These are phyloP conservation scores for Cornus florida DNA, from an alignment of 148 eudicot species.

Conservation along the genomic window DNA sequence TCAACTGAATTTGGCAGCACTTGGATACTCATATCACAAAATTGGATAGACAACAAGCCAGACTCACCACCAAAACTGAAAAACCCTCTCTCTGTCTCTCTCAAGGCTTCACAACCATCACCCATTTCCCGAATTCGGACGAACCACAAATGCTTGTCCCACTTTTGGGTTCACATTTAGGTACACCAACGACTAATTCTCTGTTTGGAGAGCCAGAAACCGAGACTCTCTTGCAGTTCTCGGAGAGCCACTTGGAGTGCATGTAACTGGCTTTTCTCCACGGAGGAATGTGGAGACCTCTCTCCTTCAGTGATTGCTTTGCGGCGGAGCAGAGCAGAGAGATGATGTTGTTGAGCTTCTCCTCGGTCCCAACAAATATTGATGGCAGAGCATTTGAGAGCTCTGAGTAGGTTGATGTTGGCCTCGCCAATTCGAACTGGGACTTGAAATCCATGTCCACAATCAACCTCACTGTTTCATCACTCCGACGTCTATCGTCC, in stretches of 20 bases:
- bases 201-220: not conserved
- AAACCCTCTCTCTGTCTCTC: not conserved
- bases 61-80: not conserved
- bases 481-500: not conserved
- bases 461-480: conserved; percentile 29
- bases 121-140: not conserved
- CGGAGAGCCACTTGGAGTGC: conserved; percentile 61
- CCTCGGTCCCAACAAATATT: conserved; percentile 53
- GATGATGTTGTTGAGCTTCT: conserved; percentile 37
- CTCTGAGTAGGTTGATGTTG: conserved; percentile 45
- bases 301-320: conserved; percentile 48
- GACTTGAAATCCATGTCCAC: conserved; percentile 69
- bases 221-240: conserved; percentile 13
- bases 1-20: not conserved
- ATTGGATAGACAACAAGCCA: not conserved
- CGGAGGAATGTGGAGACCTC: conserved; percentile 64
- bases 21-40: not conserved
- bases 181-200: not conserved
- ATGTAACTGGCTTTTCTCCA: conserved; percentile 63
- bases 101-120: not conserved
- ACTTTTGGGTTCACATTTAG: not conserved
- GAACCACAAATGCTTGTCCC: not conserved
- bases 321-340: conserved; percentile 48
- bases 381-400: conserved; percentile 39
- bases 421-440: conserved; percentile 70